Conservation (phyloP, 2,329 filamentous ascomycete species). For the Cordyceps militaris region DNA sequence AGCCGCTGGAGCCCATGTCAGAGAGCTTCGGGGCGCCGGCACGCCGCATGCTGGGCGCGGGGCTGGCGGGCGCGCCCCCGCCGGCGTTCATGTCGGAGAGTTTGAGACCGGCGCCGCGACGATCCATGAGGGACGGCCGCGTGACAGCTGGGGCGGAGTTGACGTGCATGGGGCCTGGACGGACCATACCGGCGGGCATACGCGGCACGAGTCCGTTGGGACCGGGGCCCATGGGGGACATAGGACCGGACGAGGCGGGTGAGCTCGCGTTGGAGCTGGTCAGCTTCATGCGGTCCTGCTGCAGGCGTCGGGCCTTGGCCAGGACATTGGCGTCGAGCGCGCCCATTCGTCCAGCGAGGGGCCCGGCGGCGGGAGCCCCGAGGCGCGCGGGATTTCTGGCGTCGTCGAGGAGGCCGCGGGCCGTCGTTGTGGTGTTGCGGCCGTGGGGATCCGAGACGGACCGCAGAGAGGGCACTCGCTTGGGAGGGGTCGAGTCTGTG, state of each 20-base stretch:
- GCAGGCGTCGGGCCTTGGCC: constrained; percentile 41
- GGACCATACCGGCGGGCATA: constrained; percentile 33
- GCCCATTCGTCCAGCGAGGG: constrained; percentile 25
- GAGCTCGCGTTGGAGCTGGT: constrained; percentile 27
- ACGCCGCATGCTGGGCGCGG: constrained; percentile 22
- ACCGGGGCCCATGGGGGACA: constrained; percentile 28
- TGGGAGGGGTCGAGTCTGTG: constrained; percentile 29
- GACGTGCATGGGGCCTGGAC: constrained; percentile 42
- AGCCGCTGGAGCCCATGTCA: constrained; percentile 28
- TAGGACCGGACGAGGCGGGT: constrained; percentile 25
- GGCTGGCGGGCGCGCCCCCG: constrained; percentile 22
- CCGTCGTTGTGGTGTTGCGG: constrained; percentile 80
- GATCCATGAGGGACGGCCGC: constrained; percentile 57
- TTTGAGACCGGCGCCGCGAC: constrained; percentile 51
- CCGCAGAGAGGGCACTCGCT: constrained; percentile 52
- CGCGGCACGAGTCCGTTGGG: constrained; percentile 36
- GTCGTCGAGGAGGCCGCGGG: constrained; percentile 67
- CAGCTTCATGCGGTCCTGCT: constrained; percentile 39
- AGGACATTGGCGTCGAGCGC: constrained; percentile 35
- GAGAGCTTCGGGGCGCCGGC: constrained; percentile 37
- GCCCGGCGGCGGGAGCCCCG: constrained; percentile 25
- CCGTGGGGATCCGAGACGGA: constrained; percentile 52
- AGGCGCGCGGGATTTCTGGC: constrained; percentile 42
- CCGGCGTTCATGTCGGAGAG: constrained; percentile 43
- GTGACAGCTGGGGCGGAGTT: constrained; percentile 48